Evolutionary conservation across 768 basidiomycete species (phyloP), one percentile per base, ranked within the genome.

Genomic region (Phaeolepiota aurea): DNA sequence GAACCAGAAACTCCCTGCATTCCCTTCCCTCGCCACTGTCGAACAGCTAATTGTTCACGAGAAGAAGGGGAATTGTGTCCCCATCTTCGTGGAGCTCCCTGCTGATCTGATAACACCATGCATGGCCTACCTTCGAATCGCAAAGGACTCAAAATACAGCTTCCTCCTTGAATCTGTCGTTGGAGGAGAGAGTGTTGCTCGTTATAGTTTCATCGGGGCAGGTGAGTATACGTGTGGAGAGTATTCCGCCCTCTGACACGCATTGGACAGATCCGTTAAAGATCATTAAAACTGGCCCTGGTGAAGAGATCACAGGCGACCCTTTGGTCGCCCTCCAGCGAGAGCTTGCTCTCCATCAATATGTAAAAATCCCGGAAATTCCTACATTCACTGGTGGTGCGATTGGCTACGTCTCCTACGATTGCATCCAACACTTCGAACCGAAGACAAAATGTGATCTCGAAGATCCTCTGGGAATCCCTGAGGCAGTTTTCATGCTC

Each of bases 101-200:
- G 93, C 91, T 34, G 96, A 99, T 57, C 79, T 98, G 46, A 76
- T 98, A 46, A 99, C 96, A 18, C 96, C 96, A 60, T 92, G 91
- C 56, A 86, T 91, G 66, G 93, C 96, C 4, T 99, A 97, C 61
- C 78, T 99, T 36, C 80, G 90, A 43, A 74, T 98, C 46, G 81
- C 93, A 10, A 84, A 92, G 53, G 87, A 91, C 53, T 88, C 89
- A 1, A 87, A 85, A 57, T 88, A 94, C 66, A 92, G 88, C 57
- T 99, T 98, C 61, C 65, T 99, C 35, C 74, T 99, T 32, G 96
- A 99, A 61, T 92, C 89, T 34, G 85, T 98, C 32, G 71, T 89
- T 20, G 85, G 77, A 20, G 93, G 92, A 31, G 90, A 96, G 67
- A 88, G 79, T 56, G 66, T 94, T 36, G 92, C 87, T 22, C 78